These are phyloP conservation scores for Moricandia arvensis DNA, from an alignment of 345 rosid genomes.

Conservation along the genomic window DNA sequence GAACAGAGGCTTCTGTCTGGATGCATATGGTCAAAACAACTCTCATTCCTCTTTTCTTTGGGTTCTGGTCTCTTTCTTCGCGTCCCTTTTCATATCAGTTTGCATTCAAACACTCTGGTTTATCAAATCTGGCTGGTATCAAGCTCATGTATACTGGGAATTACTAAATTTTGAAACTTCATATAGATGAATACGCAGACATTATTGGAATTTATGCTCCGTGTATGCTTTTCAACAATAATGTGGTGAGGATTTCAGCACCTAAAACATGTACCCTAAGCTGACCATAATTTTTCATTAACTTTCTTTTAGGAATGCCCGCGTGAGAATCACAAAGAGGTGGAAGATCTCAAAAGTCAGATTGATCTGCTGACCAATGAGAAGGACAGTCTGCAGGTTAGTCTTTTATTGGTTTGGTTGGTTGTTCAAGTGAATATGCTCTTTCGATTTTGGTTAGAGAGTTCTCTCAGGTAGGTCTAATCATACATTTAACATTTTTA, in stretches of 20 bases:
- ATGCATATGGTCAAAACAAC: slow-evolving; percentile 1
- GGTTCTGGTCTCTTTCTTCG: not conserved
- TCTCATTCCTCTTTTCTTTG: not conserved
- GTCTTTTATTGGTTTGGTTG: slow-evolving; percentile 22
- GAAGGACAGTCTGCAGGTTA: slow-evolving; percentile 63
- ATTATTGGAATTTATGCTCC: not conserved
- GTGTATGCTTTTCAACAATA: slow-evolving; percentile 2
- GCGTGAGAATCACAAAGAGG: slow-evolving; percentile 38
- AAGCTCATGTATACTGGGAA: slow-evolving; percentile 6
- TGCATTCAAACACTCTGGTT: not conserved
- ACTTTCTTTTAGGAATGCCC: slow-evolving; percentile 18
- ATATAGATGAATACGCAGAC: slow-evolving; percentile 2
- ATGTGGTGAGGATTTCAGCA: not conserved
- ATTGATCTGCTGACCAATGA: slow-evolving; percentile 55
- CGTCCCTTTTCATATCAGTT: not conserved
- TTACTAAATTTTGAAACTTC: not conserved
- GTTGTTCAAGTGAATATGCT: not conserved
- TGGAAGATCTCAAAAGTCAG: slow-evolving; percentile 60
- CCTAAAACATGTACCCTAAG: not conserved
- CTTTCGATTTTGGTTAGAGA: not conserved
- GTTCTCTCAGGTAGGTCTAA: not conserved
- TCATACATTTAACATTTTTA: not conserved
- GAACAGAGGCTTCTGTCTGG: not conserved
- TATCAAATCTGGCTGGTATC: not conserved
- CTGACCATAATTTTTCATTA: not conserved